Base-by-base conservation (phyloP, 148 eudicot genomes). In the Rhododendron henanense region DNA sequence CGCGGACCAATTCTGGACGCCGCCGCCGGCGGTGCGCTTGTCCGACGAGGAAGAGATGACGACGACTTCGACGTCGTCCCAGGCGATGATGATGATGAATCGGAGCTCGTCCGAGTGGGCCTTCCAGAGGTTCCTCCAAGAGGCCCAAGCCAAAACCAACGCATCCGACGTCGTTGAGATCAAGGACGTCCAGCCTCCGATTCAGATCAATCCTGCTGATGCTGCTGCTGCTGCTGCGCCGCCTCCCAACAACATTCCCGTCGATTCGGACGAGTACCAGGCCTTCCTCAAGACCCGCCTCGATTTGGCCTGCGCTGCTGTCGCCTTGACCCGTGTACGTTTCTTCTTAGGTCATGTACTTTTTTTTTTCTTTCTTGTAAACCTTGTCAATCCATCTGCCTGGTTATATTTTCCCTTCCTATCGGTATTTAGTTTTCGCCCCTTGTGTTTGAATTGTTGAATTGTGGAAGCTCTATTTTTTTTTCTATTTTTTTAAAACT, bases 81-180 rank as follows among this genome's bases (percentile, higher is more conserved):
- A 45, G 13, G 85, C 84, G 0, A 89, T 81, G 25, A 47, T 47
- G 50, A 84, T 85, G 86, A 93, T 96, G 96, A 95, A 92, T 87
- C 90, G 97, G 13, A 95, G 96, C 92, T 86, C 91, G 2, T 96
- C 99, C 4, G 97, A 96, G 65, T 96, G 99, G 98, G 95, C 96
- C 15, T 95, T 96, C 77, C 91, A 96, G 89, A 85, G 93, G 21
- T 96, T 92, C 87, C 86, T 96, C 6, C 95, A 91, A 35, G 93
- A 95, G 77, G 90, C 90, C 47, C 71, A 37, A 0, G 18, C 10
- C 61, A 37, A 31, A 31, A 8, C 5, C 61, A 85, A 81, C 81
- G 89, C 15, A 21, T 65, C 51, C 39, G 91, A 90, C 47, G 92
- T 85, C 78, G 90, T 91, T 6, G 93, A 93, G 87, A 88, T 93